Percentiles rank a stretch among this genome's conserved stretches.
These are phyloP conservation scores for Aspergillus homomorphus DNA, from an alignment of 495 filamentous ascomycete genomes.

Conservation along the genomic window DNA sequence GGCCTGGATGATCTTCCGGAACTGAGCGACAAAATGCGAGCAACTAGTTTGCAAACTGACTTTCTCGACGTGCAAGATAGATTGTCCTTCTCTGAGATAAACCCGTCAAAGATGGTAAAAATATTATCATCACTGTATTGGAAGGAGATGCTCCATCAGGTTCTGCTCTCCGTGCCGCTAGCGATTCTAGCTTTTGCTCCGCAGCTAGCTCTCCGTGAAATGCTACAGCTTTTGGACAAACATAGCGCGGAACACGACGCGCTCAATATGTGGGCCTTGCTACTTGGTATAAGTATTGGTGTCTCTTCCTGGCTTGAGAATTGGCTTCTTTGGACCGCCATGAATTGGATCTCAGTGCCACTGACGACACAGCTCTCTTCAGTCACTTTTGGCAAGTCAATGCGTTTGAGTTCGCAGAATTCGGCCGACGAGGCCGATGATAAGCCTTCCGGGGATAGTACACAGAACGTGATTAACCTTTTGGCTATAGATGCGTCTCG, in stretches of 20 bases:
- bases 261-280: not conserved
- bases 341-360: constrained; percentile 3
- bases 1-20: constrained; percentile 54
- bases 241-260: not conserved
- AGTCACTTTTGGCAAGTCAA: not conserved
- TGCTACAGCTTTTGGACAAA: constrained; percentile 1
- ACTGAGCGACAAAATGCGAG: constrained; percentile 1
- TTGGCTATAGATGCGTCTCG: constrained; percentile 67
- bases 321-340: constrained; percentile 9
- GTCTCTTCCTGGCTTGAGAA: constrained; percentile 8
- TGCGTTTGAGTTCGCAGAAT: not conserved
- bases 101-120: not conserved
- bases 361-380: constrained; percentile 4
- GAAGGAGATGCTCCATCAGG: constrained; percentile 29
- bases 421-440: not conserved
- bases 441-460: constrained; percentile 25
- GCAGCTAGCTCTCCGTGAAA: not conserved
- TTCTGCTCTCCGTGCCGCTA: constrained; percentile 45
- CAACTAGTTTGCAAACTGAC: constrained; percentile 16
- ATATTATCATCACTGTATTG: not conserved
- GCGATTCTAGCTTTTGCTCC: constrained; percentile 4
- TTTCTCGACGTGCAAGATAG: constrained; percentile 40
- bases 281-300: constrained; percentile 2
- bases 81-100: not conserved
- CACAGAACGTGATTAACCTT: constrained; percentile 61